Percentiles rank a stretch among this genome's conserved stretches.
These are phyloP conservation scores for Kazachstania taianensis DNA, from an alignment of 805 yeast species.

Conservation along the genomic window DNA sequence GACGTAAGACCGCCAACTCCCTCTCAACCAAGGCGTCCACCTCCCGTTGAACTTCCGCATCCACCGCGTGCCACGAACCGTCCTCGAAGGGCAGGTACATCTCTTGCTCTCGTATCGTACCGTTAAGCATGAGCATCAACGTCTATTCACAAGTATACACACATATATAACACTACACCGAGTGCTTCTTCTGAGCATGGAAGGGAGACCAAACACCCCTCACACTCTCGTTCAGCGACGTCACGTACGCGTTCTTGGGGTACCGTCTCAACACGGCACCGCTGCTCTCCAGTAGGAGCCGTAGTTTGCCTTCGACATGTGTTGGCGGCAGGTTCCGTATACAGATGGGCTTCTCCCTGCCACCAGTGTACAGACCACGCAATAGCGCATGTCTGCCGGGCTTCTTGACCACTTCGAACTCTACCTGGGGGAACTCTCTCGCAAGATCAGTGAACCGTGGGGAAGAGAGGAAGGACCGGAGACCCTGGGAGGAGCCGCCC, in stretches of 20 bases:
- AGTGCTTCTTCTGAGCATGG: conserved; percentile 36
- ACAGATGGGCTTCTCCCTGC: conserved; percentile 52
- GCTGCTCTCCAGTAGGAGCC: conserved; percentile 53
- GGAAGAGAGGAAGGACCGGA: conserved; percentile 54
- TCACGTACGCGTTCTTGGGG: conserved; percentile 65
- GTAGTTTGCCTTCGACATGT: conserved; percentile 55
- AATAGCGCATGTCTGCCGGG: conserved; percentile 82
- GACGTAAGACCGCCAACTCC: conserved; percentile 9
- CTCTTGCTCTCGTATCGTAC: neutral
- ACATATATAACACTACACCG: neutral
- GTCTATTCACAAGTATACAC: neutral
- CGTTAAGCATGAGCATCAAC: neutral
- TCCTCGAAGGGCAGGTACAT: neutral
- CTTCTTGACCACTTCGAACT: conserved; percentile 58
- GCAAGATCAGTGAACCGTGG: conserved; percentile 49
- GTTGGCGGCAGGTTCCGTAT: conserved; percentile 59
- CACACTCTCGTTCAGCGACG: conserved; percentile 69
- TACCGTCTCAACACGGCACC: conserved; percentile 53
- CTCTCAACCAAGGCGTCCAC: neutral
- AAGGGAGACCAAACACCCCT: conserved; percentile 98
- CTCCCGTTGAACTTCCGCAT: neutral
- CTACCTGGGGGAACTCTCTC: conserved; percentile 48
- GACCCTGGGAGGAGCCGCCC: conserved; percentile 90
- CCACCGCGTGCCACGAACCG: neutral
- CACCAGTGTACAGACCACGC: conserved; percentile 44